These are phyloP conservation scores for Xanthoconium separans DNA, from an alignment of 1,284 basidiomycete species.

Conservation along the genomic window DNA sequence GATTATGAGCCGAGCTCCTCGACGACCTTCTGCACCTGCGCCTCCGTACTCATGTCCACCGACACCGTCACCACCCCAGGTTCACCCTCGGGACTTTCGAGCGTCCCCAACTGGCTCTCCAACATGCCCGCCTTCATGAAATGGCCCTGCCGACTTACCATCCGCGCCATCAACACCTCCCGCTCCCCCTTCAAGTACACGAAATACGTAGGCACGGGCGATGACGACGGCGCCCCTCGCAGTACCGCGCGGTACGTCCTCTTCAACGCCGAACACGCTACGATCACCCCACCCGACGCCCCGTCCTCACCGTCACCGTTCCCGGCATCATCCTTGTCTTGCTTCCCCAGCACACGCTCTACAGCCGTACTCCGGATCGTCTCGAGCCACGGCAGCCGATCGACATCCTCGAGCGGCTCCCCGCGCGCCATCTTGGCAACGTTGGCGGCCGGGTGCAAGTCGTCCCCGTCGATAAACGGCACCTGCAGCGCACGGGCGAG, in stretches of 20 bases:
- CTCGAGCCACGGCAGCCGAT: slow-evolving; percentile 86
- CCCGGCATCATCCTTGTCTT: too few species aligned
- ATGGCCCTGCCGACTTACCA: slow-evolving; percentile 73
- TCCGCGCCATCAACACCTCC: slow-evolving; percentile 66
- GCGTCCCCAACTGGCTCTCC: slow-evolving; percentile 76
- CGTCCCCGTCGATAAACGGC: slow-evolving; percentile 89
- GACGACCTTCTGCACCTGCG: slow-evolving; percentile 46
- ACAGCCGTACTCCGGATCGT: slow-evolving; percentile 69
- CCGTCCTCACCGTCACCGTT: neutral
- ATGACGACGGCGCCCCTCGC: slow-evolving; percentile 36
- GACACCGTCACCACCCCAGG: slow-evolving; percentile 67
- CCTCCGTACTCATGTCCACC: slow-evolving; percentile 53
- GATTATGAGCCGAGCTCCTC: neutral
- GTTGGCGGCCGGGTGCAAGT: slow-evolving; percentile 81
- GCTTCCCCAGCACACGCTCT: slow-evolving; percentile 45
- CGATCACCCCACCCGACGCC: slow-evolving; percentile 35
- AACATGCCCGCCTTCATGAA: slow-evolving; percentile 92
- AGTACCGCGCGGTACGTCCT: slow-evolving; percentile 80
- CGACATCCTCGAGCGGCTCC: slow-evolving; percentile 76
- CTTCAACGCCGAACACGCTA: slow-evolving; percentile 89
- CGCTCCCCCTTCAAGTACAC: slow-evolving; percentile 77
- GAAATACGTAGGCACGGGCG: slow-evolving; percentile 76
- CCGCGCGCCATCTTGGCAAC: slow-evolving; percentile 88
- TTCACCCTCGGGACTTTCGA: slow-evolving; percentile 78
- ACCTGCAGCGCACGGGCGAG: slow-evolving; percentile 60